Evolutionary conservation across 2,329 filamentous ascomycete species (phyloP), one percentile per base, ranked within the genome.

Genomic region (Fusarium sp.): DNA sequence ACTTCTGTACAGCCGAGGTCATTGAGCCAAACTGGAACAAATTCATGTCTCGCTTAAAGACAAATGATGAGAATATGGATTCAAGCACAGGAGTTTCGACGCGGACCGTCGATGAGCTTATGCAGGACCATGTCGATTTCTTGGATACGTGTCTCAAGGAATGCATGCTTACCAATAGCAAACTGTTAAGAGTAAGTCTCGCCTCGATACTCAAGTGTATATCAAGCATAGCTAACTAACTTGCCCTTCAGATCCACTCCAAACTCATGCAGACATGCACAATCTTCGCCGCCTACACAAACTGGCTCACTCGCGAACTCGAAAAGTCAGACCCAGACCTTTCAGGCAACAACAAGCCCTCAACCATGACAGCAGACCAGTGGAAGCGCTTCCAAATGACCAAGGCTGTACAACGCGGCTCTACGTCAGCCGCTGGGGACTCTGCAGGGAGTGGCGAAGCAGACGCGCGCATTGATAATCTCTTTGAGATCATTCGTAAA

Each of bases 111-210:
- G 96, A 99, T 76, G 94, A 98, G 81, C 82, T 99, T 76, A 99
- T 99, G 96, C 93, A 98, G 81, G 94, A 98, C 76, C 96, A 99
- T 80, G 94, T 99, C 63, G 96, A 98, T 80, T 99, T 99, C 78
- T 83, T 99, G 47, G 96, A 97, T 74, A 98, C 96, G 6, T 99
- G 96, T 78, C 84, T 99, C 74, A 99, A 98, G 81, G 96, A 98
- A 81, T 98, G 96, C 83, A 98, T 98, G 94, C 85, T 99, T 69
- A 99, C 96, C 20, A 97, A 99, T 79, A 93, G 93, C 77, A 97
- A 97, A 82, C 85, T 99, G 8, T 82, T 99, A 8, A 91, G 93
- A 80, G 95, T 97, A 86, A 70, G 84, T 79, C 23, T 13, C 40
- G 42, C 40, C 13, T 11, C 26, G 9, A 38, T 31, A 8, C 37